A percentile compares a stretch with the other conserved stretches of the same genome.
phyloP scores from a whole-genome alignment of 2,329 filamentous ascomycete species.

The Diaporthe sp. region DNA sequence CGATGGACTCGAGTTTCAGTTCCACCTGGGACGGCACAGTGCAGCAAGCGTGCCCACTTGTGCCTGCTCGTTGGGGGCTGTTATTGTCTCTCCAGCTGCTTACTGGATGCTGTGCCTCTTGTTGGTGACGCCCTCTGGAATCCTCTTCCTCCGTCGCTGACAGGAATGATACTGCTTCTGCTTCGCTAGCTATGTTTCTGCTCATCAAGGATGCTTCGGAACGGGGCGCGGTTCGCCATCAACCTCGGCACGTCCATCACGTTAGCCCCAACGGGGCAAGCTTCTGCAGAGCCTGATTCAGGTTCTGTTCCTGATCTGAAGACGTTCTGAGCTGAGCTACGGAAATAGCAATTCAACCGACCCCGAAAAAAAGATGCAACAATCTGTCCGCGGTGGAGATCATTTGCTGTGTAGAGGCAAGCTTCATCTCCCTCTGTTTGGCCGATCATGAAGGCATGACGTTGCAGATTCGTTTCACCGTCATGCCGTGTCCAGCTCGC shows the following conservation, averaged over 20 bases:
- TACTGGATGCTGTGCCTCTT: not conserved
- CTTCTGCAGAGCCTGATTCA: conserved; percentile 20
- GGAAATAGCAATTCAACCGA: conserved; percentile 26
- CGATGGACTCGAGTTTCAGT: conserved; percentile 15
- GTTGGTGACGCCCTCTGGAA: conserved; percentile 9
- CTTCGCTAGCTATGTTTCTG: not conserved
- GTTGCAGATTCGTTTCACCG: conserved; percentile 29
- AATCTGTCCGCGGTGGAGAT: conserved; percentile 25
- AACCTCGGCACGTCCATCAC: conserved; percentile 17
- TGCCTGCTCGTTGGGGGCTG: conserved; percentile 12
- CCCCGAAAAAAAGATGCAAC: conserved; percentile 10
- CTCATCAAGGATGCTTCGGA: not conserved
- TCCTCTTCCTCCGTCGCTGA: not conserved
- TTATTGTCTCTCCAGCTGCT: not conserved
- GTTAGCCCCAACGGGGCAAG: conserved; percentile 4
- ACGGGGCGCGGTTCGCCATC: conserved; percentile 5
- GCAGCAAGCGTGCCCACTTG: conserved; percentile 5
- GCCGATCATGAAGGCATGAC: not conserved
- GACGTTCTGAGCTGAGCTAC: not conserved
- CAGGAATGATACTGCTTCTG: not conserved
- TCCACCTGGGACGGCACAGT: not conserved
- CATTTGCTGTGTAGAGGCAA: not conserved
- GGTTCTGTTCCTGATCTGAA: not conserved
- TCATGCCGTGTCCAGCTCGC: not conserved
- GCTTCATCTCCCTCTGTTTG: not conserved